These are phyloP conservation scores for Arctium lappa DNA, from an alignment of 129 eudicot species.

Conservation along the genomic window DNA sequence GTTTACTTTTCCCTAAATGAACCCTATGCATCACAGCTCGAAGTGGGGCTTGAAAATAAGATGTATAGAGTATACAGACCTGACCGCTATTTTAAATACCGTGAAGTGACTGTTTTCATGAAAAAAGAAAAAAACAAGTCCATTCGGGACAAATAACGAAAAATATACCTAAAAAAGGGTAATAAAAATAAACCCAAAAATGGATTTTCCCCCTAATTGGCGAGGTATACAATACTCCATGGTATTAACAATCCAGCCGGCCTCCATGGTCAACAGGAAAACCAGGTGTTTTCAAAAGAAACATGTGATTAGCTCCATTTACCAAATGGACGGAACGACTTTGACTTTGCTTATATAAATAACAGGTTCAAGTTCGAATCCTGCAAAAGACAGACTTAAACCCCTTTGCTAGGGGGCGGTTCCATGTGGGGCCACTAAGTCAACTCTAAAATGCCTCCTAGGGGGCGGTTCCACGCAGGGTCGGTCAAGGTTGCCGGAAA, in stretches of 20 bases:
- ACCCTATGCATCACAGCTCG: not conserved
- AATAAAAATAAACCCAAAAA: not conserved
- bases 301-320: too few relatives aligned
- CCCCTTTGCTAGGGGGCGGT: not conserved
- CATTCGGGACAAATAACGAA: not conserved
- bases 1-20: too few relatives aligned
- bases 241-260: not conserved
- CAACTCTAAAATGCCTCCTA: not conserved
- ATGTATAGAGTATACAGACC: too few relatives aligned
- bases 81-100: too few relatives aligned
- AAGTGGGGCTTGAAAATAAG: too few relatives aligned
- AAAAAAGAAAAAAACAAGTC: not conserved
- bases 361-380: not conserved
- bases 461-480: too few relatives aligned
- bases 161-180: not conserved
- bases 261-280: not conserved
- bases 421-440: too few relatives aligned
- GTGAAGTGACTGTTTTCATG: too few relatives aligned
- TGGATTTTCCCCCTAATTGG: not conserved
- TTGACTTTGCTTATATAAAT: not conserved
- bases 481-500: too few relatives aligned
- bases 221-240: not conserved
- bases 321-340: not conserved
- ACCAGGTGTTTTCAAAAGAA: not conserved
- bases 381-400: not conserved